Base-by-base conservation (phyloP, 2,329 filamentous ascomycete species). In the Onygenales sp. region DNA sequence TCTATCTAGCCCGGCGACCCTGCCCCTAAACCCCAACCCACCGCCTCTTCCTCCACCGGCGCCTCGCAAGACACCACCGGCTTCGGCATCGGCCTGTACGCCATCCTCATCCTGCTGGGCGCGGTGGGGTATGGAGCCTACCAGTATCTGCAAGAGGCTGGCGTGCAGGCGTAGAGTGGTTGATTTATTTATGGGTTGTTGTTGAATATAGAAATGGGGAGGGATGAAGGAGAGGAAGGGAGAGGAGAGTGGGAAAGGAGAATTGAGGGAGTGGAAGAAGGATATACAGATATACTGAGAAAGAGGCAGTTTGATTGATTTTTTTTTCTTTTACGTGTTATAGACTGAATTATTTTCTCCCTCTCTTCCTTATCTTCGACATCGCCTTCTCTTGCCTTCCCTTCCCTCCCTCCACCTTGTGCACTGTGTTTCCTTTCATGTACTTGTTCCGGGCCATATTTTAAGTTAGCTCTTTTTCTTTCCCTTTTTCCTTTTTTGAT, bases 51-150 rank as follows among this genome's bases (percentile, higher is more conserved):
- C 51, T 54, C 60, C 58, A 54, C 66, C 52, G 55, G 63, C 55
- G 49, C 58, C 52, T 53, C 59, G 48, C 14, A 55, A 52, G 10
- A 21, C 43, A 59, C 62, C 50, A 55, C 72, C 75, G 61, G 73
- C 75, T 59, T 90, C 55, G 88, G 90, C 65, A 76, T 94, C 60
- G 87, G 85, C 56, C 77, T 94, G 63, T 96, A 96, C 75, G 87
- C 84, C 56, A 63, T 95, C 62, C 72, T 96, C 64, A 77, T 95
- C 61, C 68, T 92, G 60, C 89, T 89, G 63, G 91, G 85, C 61
- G 78, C 83, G 48, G 70, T 83, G 58, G 89, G 88, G 59, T 97
- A 89, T 75, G 81, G 80, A 63, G 87, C 80, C 64, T 96, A 92
- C 79, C 85, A 91, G 73, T 95, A 93, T 78, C 71, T 94, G 63